Evolutionary conservation across 2,329 filamentous ascomycete species (phyloP), one percentile per base, ranked within the genome.

Genomic region (Colletotrichum paranaense): DNA sequence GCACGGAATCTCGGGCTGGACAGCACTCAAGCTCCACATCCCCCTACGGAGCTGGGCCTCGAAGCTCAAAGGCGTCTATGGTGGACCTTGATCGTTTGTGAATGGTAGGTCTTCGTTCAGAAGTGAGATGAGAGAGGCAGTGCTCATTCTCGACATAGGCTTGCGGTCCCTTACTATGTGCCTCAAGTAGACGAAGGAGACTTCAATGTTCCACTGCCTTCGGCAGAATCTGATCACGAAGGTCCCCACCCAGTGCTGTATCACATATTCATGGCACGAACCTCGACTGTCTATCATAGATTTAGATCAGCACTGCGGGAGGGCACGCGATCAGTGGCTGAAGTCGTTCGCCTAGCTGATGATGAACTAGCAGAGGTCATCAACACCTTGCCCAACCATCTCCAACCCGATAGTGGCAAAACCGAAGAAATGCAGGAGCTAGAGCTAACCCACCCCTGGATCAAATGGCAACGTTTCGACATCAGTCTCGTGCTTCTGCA

Each of bases 401-500:
- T 75, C 4, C 70, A 75, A 12, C 73, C 70, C 3, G 71, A 75
- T 26, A 46, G 53, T 11, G 62, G 52, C 1, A 52, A 30, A 52
- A 60, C 5, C 11, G 4, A 59, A n/a, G 24, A 22, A 16, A 70
- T 55, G 16, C 62, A 59, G 7, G 42, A 32, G 11, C 30, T 70
- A 1, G 67, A 70, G 7, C 8, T 53, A 4, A 62, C 8, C 2
- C 62, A 72, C 8, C 73, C 73, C 4, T 75, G 70, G 70, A 60
- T 75, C 26, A 73, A 69, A n/a, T 73, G 70, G 70, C 70, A 73
- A 49, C 66, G 73, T 0, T 75, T 75, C 30, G 70, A 75, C 26
- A 74, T 75, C 16, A 75, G 71, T 24, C 66, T 75, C 3, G 70
- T 70, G 4, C 49, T 75, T 7, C 66, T 74, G 1, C 66, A 74